phyloP scores from a whole-genome alignment of 1,284 basidiomycete species.

The Tilletiopsis washingtonensis region DNA sequence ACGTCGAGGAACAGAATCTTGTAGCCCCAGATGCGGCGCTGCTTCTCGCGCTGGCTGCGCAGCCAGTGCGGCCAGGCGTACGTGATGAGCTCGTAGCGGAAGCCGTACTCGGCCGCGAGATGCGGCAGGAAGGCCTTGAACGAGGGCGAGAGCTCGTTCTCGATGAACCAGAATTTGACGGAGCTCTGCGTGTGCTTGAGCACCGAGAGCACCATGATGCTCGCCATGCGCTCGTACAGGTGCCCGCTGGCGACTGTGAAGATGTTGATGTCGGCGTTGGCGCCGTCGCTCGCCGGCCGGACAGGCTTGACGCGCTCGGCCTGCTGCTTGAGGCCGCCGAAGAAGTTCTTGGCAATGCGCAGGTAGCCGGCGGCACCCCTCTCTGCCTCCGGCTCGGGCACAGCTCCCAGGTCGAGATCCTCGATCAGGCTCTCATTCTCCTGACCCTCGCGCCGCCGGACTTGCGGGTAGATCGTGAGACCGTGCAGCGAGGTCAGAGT shows the following conservation, averaged over 20 bases:
- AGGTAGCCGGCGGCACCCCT: conserved; percentile 6
- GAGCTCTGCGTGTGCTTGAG: conserved; percentile 82
- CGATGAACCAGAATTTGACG: conserved; percentile 99
- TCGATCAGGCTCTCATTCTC: conserved; percentile 71
- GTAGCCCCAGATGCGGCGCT: conserved; percentile 96
- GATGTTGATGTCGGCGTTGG: conserved; percentile 63
- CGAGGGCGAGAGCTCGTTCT: conserved; percentile 95
- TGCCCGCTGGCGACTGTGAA: conserved; percentile 96
- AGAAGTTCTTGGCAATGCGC: neutral
- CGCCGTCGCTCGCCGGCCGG: neutral
- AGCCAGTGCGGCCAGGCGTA: conserved; percentile 99
- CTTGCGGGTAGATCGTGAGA: conserved; percentile 73
- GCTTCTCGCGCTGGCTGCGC: conserved; percentile 91
- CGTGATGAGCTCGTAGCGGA: conserved; percentile 92
- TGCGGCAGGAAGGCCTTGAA: conserved; percentile 95
- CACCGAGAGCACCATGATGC: conserved; percentile 95
- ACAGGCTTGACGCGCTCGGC: neutral
- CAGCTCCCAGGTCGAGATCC: conserved; percentile 47
- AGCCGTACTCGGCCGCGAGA: conserved; percentile 77
- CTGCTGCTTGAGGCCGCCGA: neutral
- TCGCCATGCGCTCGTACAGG: conserved; percentile 92
- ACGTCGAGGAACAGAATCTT: conserved; percentile 98
- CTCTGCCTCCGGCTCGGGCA: conserved; percentile 8
- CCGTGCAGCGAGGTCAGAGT: conserved; percentile 75
- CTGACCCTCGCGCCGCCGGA: conserved; percentile 66